Conservation (phyloP, 2,329 filamentous ascomycete species). For the Akanthomyces muscarius region DNA sequence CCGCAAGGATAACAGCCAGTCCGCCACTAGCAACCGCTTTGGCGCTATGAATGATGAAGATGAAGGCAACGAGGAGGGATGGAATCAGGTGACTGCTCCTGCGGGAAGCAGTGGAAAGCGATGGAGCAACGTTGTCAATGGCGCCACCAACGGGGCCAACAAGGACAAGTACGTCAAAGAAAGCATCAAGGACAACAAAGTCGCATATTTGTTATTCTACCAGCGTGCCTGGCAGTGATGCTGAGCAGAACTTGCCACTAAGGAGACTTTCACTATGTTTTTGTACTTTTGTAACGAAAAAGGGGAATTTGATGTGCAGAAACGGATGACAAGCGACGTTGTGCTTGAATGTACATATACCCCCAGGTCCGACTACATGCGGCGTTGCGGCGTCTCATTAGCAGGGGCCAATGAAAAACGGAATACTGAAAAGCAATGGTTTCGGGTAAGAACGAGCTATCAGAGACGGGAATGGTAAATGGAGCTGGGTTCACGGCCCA, state of each 20-base stretch:
- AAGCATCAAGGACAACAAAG: constrained; percentile 84
- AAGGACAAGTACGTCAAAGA: constrained; percentile 57
- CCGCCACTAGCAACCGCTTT: constrained; percentile 62
- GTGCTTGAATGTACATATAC: constrained; percentile 10
- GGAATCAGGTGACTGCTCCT: constrained; percentile 71
- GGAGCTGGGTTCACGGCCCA: background rate
- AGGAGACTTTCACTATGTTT: background rate
- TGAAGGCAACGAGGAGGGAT: constrained; percentile 63
- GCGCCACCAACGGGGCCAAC: constrained; percentile 45
- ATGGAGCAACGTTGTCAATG: constrained; percentile 67
- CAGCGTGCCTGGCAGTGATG: constrained; percentile 58
- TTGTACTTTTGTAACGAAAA: constrained; percentile 10
- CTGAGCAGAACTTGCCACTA: background rate
- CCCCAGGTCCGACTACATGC: background rate
- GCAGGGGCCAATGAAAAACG: background rate
- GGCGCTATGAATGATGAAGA: constrained; percentile 65
- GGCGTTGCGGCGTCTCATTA: constrained; percentile 5
- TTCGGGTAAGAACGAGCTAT: too few species aligned
- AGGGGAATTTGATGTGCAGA: background rate
- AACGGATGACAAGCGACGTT: constrained; percentile 1
- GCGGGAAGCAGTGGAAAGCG: constrained; percentile 60
- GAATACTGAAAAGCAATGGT: background rate
- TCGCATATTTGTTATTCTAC: constrained; percentile 95
- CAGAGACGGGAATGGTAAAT: background rate
- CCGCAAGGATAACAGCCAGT: constrained; percentile 24